Percentiles rank a stretch among this genome's conserved stretches.
These are phyloP conservation scores for Oryza rufipogon DNA, from an alignment of 176 grass and related monocot species.

Conservation along the genomic window DNA sequence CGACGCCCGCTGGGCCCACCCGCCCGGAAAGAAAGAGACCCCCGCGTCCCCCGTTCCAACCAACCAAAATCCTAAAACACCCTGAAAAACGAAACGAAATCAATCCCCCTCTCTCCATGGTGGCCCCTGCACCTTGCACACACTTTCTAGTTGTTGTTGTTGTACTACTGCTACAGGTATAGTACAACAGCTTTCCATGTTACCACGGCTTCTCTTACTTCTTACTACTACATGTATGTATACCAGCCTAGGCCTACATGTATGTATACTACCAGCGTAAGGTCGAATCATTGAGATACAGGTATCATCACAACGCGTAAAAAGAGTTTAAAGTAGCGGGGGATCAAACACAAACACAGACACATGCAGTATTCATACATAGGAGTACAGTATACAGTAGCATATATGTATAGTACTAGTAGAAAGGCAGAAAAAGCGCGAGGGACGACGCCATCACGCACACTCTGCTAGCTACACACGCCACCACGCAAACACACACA, in stretches of 20 bases:
- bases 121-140: too few relatives aligned
- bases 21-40: too few relatives aligned
- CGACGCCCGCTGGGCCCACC: neutral
- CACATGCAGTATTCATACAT: neutral
- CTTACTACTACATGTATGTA: neutral
- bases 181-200: neutral
- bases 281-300: neutral
- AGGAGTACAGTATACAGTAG: neutral
- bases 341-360: slow-evolving; percentile 24
- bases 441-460: neutral
- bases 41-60: neutral
- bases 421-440: neutral
- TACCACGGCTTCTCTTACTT: neutral
- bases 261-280: too few relatives aligned
- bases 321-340: neutral
- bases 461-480: slow-evolving; percentile 30
- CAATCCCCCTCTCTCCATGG: neutral
- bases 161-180: neutral
- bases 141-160: too few relatives aligned
- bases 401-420: neutral
- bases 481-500: neutral
- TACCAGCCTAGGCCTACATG: neutral
- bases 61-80: neutral
- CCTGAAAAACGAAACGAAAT: neutral
- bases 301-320: slow-evolving; percentile 40